Conservation (phyloP, 2,329 filamentous ascomycete species). For the Aspergillus melleus region DNA sequence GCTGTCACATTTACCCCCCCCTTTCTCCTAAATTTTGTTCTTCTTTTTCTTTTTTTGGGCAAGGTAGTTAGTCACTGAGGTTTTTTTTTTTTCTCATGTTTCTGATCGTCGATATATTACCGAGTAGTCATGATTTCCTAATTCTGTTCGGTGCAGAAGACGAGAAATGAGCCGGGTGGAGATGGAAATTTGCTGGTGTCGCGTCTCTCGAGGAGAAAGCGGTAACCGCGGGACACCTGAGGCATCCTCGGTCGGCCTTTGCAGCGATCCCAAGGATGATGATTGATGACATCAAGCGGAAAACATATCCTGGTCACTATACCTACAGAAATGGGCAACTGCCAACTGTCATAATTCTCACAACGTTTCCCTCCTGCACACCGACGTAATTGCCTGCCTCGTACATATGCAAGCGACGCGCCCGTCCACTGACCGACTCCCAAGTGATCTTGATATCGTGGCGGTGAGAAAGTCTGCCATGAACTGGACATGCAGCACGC, state of each 20-base stretch:
- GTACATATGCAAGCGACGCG: neutral
- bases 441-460: conserved; percentile 11
- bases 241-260: too few relatives aligned
- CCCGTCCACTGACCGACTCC: conserved; percentile 5
- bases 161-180: neutral
- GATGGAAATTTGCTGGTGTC: too few relatives aligned
- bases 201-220: too few relatives aligned
- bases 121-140: neutral
- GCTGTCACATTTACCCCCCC: neutral
- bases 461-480: conserved; percentile 15
- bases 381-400: conserved; percentile 5
- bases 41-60: too few relatives aligned
- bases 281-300: neutral
- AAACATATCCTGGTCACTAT: neutral
- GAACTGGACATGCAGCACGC: neutral
- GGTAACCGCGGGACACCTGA: too few relatives aligned
- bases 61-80: too few relatives aligned
- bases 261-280: too few relatives aligned
- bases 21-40: neutral
- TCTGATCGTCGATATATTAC: neutral
- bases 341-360: neutral
- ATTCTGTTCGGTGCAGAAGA: conserved; percentile 2
- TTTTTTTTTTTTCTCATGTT: too few relatives aligned
- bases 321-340: too few relatives aligned
- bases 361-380: conserved; percentile 3